Conservation (phyloP, 169 alveolate genomes). For the Eimeria zaria region DNA sequence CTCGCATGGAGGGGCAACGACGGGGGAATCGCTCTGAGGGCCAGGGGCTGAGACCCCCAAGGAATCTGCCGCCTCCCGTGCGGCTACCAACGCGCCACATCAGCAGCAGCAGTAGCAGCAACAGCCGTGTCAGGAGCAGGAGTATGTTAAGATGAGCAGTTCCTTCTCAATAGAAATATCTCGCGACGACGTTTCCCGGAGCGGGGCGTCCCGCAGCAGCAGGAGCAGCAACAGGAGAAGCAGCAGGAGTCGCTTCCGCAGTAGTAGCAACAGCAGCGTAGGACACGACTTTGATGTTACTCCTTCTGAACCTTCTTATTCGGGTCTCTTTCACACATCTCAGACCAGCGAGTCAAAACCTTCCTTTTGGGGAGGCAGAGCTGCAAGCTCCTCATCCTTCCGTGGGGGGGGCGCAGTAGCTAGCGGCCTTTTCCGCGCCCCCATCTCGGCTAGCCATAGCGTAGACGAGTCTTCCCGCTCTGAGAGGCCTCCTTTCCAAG, state of each 20-base stretch:
- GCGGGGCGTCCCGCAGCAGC: constrained; percentile 39
- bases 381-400: not conserved
- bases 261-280: constrained; percentile 36
- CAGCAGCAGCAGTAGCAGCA: constrained; percentile 30
- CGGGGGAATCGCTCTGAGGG: constrained; percentile 4
- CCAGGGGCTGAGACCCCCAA: constrained; percentile 17
- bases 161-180: constrained; percentile 56
- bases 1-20: constrained; percentile 51
- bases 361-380: not conserved
- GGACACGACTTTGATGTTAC: constrained; percentile 27
- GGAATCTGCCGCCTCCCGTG: not conserved
- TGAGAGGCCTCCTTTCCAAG: not conserved
- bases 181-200: constrained; percentile 27
- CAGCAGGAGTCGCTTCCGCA: constrained; percentile 30
- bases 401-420: not conserved
- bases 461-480: not conserved
- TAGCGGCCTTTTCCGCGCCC: not conserved
- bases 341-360: not conserved
- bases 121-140: not conserved
- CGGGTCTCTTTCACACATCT: not conserved
- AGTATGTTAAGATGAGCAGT: constrained; percentile 38
- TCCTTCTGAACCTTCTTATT: constrained; percentile 19
- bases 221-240: constrained; percentile 9
- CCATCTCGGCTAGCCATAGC: constrained; percentile 13
- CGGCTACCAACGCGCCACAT: constrained; percentile 19